Evolutionary conservation across 192 early-diverging fungal species (phyloP), one percentile per base, ranked within the genome.

Genomic region (Endogone sp.): DNA sequence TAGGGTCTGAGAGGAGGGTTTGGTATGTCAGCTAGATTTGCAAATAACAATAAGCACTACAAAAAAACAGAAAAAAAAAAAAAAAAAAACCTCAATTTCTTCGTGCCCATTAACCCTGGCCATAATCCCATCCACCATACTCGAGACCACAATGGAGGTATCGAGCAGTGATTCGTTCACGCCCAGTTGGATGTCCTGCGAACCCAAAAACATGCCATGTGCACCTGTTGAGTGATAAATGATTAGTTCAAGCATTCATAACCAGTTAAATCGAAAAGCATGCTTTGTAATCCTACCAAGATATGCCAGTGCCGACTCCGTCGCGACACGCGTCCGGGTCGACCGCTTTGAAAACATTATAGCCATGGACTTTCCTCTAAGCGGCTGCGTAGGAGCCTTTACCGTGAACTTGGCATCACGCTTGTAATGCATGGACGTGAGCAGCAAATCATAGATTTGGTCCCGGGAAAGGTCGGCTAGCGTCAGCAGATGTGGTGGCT

Each of bases 61-160:
- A 9, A 57, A 23, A 11, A 58, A 32, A 29, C 16, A 13, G 0
- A 11, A 1, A 37, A 8, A 27, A 4, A 22, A 22, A 59, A 30
- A 56, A 32, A 54, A 44, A 61, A 71, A 59, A 81, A 85, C 91
- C 75, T 90, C 90, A 72, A 99, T 94, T 69, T 98, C 96, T 20
- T 81, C 68, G 74, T 99, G 98, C 4, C 79, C 88, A 16, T 92
- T 92, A 0, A 98, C 92, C 28, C 96, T 91, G 25, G 98, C 96
- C 84, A 99, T 89, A 28, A 99, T 92, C 24, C 92, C 90, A 72
- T 95, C 92, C 11, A 94, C 95, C 98, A 99, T 99, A 68, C 89
- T 91, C 23, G 89, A 91, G n/a, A 99, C 88, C 4, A 99, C 95
- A 67, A 88, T 87, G 16, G 92, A 84, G 0, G 94, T 96, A 64